Evolutionary conservation across 2,329 filamentous ascomycete genomes (phyloP), one percentile per base, ranked within the genome.

Genomic region (Paraphoma chrysanthemicola): DNA sequence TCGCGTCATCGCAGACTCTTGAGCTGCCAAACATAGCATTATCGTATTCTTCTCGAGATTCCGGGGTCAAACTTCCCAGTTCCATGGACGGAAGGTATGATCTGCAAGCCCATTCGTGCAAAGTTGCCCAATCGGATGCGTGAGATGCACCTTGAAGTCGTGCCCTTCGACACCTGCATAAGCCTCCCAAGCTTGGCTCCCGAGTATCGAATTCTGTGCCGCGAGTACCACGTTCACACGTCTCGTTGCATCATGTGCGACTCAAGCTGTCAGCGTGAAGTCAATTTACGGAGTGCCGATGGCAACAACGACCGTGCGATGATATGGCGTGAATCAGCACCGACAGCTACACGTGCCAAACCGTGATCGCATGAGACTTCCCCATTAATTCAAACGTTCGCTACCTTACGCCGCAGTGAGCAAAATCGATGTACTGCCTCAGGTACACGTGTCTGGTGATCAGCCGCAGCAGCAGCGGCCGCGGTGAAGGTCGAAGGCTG

Each of bases 91-190:
- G 42, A 41, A 29, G 17, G 12, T 30, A 30, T 38, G 44, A 41
- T 49, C 30, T 38, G 41, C 45, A 41, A 6, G 39, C 17, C 17
- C 30, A 33, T 38, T 46, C 41, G 31, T 31, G 11, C n/a, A 28
- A 18, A 16, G 1, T 28, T 42, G 39, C 36, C 52, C 46, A 50
- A 50, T 50, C 52, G 52, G 52, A 42, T 54, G 44, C 46, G 16
- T 39, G 12, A 18, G 30, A 12, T 39, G 31, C 9, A 36, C 2
- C 14, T 36, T 14, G 14, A 36, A 14, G 9, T 36, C 33, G 33
- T 10, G 33, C 14, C 14, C 33, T 14, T 36, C 33, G 33, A 36
- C 14, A 36, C 9, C 33, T 10, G 33, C 33, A 23, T 23, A 23
- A 23, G 23, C 23, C 29, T 38, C 48, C 16, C 6, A 11, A 38